Conservation (phyloP, 176 grass and related monocot species). For the Rhynchospora breviuscula region DNA sequence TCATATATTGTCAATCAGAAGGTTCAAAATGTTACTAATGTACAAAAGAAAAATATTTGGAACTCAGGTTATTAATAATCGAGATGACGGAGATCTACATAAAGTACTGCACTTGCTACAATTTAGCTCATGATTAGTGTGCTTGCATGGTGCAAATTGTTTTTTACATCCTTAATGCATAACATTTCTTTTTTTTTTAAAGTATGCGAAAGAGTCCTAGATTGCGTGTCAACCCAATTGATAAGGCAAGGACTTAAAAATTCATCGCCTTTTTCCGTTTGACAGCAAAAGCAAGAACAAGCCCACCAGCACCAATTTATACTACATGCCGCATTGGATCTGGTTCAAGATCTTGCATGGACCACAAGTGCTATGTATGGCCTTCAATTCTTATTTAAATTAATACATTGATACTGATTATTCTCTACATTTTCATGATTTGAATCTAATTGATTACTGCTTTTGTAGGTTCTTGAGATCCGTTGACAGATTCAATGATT, state of each 20-base stretch:
- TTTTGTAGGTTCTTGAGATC: slow-evolving; percentile 71
- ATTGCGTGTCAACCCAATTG: background rate
- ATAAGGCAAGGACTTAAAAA: background rate
- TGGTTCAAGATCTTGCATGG: slow-evolving; percentile 90
- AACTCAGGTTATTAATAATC: background rate
- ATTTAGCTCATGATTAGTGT: background rate
- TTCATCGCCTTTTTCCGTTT: background rate
- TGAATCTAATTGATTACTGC: background rate
- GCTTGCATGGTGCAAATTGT: background rate
- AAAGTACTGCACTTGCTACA: background rate
- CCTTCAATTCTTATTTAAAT: slow-evolving; percentile 18
- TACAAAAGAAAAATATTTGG: background rate
- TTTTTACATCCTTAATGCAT: background rate
- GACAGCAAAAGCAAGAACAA: slow-evolving; percentile 71
- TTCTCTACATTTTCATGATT: slow-evolving; percentile 5
- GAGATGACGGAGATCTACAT: background rate
- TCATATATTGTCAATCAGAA: background rate
- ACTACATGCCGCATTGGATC: slow-evolving; percentile 80
- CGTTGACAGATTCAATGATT: slow-evolving; percentile 68
- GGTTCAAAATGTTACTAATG: background rate
- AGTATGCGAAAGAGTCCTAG: background rate
- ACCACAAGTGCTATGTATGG: slow-evolving; percentile 60
- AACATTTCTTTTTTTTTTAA: background rate
- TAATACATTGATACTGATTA: background rate
- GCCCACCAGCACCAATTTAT: slow-evolving; percentile 91